Evolutionary conservation across 2,329 filamentous ascomycete species (phyloP).

Genomic region (Apiospora pterosperma): DNA sequence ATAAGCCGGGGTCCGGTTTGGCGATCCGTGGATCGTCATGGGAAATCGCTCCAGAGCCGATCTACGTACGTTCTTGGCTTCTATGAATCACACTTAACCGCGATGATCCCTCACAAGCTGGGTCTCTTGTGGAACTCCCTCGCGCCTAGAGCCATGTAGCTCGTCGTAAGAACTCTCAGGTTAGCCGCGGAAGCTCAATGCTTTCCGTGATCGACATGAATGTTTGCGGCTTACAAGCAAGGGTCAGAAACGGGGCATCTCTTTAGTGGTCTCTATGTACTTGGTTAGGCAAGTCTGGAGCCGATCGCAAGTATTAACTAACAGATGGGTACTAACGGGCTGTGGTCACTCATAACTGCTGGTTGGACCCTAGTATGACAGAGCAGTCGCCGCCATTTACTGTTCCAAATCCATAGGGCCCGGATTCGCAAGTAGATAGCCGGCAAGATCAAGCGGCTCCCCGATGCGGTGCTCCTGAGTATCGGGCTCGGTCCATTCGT

Average conservation of each 20-base stretch:
- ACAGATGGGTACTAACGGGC: not conserved
- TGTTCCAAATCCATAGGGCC: not conserved
- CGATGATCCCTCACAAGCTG: not conserved
- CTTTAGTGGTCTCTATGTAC: not conserved
- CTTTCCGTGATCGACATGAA: too few relatives aligned
- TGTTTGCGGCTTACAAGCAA: not conserved
- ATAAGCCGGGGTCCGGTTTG: too few relatives aligned
- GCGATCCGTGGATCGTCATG: too few relatives aligned
- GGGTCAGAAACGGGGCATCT: not conserved
- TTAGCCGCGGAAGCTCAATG: not conserved
- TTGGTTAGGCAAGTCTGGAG: not conserved
- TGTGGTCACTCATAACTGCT: not conserved
- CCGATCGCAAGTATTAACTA: not conserved
- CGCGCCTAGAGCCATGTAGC: not conserved
- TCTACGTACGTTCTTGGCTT: too few relatives aligned
- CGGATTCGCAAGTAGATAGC: not conserved
- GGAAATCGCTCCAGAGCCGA: too few relatives aligned
- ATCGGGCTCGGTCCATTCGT: conserved; percentile 22
- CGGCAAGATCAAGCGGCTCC: conserved; percentile 16
- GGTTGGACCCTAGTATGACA: not conserved
- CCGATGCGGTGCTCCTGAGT: conserved; percentile 19
- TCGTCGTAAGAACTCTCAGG: not conserved
- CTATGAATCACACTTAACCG: too few relatives aligned
- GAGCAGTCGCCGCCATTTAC: not conserved
- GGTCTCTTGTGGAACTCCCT: not conserved